A percentile compares a stretch with the other conserved stretches of the same genome.
phyloP scores from a whole-genome alignment of 257 asterid species.

The Datura wrightii region DNA sequence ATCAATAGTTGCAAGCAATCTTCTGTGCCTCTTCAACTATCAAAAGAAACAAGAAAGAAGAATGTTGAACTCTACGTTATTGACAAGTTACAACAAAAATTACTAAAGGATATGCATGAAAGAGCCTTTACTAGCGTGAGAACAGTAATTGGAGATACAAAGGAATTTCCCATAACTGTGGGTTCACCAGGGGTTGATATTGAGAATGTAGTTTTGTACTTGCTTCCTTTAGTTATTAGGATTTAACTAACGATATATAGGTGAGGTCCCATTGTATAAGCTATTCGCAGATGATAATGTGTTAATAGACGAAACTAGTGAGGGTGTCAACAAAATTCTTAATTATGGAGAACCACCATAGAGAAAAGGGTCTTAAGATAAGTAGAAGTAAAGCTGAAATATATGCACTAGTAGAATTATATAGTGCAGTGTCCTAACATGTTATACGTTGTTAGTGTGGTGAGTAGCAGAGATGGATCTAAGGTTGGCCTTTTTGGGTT shows the following conservation, averaged over 20 bases:
- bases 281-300: background rate
- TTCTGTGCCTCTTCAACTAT: background rate
- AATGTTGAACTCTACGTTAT: background rate
- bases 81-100: background rate
- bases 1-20: conserved; percentile 12
- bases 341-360: background rate
- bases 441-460: background rate
- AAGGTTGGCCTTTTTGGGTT: background rate
- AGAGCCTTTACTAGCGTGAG: background rate
- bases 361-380: background rate
- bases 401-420: background rate
- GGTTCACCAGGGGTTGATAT: background rate
- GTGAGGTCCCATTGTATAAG: background rate
- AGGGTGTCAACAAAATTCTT: background rate
- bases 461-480: conserved; percentile 10
- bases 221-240: background rate
- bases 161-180: background rate
- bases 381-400: background rate
- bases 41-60: background rate
- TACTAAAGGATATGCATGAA: background rate
- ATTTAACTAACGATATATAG: background rate
- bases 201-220: background rate
- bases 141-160: background rate
- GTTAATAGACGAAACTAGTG: background rate
- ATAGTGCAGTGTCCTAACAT: background rate